Evolutionary conservation across 805 yeast genomes (phyloP).

Genomic region (Candida railenensis): DNA sequence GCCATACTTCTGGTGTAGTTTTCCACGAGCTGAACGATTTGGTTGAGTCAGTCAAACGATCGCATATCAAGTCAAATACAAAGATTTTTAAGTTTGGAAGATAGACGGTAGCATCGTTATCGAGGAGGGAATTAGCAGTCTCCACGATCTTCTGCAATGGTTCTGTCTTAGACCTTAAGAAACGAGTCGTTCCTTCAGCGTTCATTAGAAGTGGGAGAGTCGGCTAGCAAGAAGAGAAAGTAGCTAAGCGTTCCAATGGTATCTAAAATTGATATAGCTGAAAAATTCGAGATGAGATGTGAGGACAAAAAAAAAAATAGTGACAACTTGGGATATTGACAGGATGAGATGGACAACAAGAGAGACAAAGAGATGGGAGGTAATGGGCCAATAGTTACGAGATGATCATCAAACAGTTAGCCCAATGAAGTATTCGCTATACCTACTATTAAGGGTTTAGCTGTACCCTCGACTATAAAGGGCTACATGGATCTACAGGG

Average conservation of each 20-base stretch:
- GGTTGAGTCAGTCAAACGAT: slow-evolving; percentile 54
- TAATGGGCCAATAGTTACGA: too few relatives aligned
- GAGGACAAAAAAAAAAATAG: neutral
- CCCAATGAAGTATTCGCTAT: too few relatives aligned
- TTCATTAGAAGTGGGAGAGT: slow-evolving; percentile 8
- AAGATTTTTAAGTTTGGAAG: slow-evolving; percentile 59
- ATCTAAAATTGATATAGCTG: neutral
- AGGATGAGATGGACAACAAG: too few relatives aligned
- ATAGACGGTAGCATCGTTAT: slow-evolving; percentile 31
- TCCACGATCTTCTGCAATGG: slow-evolving; percentile 40
- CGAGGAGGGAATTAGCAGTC: slow-evolving; percentile 32
- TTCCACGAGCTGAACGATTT: slow-evolving; percentile 42
- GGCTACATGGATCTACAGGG: neutral
- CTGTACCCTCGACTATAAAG: too few relatives aligned
- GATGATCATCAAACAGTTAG: too few relatives aligned
- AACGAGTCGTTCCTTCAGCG: slow-evolving; percentile 53
- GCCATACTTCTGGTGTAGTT: slow-evolving; percentile 48
- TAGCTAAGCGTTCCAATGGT: too few relatives aligned
- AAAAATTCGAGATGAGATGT: neutral
- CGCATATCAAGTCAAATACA: slow-evolving; percentile 57
- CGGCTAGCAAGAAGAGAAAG: neutral
- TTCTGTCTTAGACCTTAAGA: slow-evolving; percentile 54
- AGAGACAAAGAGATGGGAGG: too few relatives aligned
- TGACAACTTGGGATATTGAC: too few relatives aligned
- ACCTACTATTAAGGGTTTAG: too few relatives aligned